phyloP scores from a whole-genome alignment of 306 rosid species.

The Prunus persica region Prunus_persica_NCBIv2 NC_034014.1:28330001-28330500 shows the following conservation, averaged over 20 bases:
- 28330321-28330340: conserved; percentile 33
- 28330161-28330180: not conserved
- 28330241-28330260: conserved; percentile 41
- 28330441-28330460: conserved; percentile 38
- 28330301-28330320: conserved; percentile 15
- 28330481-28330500: conserved; percentile 64
- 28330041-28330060: not conserved
- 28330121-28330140: not conserved
- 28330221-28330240: conserved; percentile 68
- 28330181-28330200: conserved; percentile 8
- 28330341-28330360: conserved; percentile 20
- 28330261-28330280: too few relatives aligned
- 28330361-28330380: conserved; percentile 10
- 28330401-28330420: not conserved
- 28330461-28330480: conserved; percentile 98
- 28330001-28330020: too few relatives aligned
- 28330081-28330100: too few relatives aligned
- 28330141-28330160: not conserved
- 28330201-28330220: conserved; percentile 40
- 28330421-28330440: not conserved
- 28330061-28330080: not conserved
- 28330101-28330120: not conserved
- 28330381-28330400: not conserved
- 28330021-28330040: too few relatives aligned
- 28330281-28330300: conserved; percentile 35